Conservation (phyloP, 1,139 yeast species). For the Suhomyces taliae region DNA sequence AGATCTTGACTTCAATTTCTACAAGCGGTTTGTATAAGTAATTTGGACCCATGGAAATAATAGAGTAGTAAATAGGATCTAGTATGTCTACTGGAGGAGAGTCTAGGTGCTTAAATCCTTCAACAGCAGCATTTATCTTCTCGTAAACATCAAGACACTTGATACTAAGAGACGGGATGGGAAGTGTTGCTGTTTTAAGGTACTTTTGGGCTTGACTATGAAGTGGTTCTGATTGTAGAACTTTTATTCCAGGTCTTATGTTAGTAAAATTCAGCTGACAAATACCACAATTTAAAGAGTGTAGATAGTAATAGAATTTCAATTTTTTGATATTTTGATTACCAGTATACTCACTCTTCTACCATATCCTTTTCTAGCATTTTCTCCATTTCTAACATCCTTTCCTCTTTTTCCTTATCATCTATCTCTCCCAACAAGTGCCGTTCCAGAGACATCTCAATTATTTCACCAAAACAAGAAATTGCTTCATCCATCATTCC, state of each 20-base stretch:
- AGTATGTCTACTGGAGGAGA: background rate
- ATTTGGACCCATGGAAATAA: slow-evolving; percentile 22
- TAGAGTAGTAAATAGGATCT: slow-evolving; percentile 15
- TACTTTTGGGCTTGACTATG: slow-evolving; percentile 25
- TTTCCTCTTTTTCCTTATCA: background rate
- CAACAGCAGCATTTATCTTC: background rate
- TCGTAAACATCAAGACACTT: slow-evolving; percentile 6
- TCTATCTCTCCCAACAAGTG: background rate
- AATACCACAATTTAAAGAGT: too few species aligned
- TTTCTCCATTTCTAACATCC: background rate
- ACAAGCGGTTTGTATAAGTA: slow-evolving; percentile 20
- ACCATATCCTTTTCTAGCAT: background rate
- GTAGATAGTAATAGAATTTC: background rate
- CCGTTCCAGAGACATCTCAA: slow-evolving; percentile 11
- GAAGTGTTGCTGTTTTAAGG: slow-evolving; percentile 9
- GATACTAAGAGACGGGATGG: slow-evolving; percentile 7
- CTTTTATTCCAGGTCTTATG: background rate
- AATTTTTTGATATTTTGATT: too few species aligned
- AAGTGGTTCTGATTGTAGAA: slow-evolving; percentile 1
- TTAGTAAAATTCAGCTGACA: background rate
- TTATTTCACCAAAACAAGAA: slow-evolving; percentile 15
- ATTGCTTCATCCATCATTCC: slow-evolving; percentile 14
- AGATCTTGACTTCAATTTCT: slow-evolving; percentile 6
- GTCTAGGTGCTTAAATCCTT: background rate
- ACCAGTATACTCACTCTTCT: slow-evolving; percentile 1